Conservation (phyloP, 306 rosid species). For the Acmispon strigosus region DNA sequence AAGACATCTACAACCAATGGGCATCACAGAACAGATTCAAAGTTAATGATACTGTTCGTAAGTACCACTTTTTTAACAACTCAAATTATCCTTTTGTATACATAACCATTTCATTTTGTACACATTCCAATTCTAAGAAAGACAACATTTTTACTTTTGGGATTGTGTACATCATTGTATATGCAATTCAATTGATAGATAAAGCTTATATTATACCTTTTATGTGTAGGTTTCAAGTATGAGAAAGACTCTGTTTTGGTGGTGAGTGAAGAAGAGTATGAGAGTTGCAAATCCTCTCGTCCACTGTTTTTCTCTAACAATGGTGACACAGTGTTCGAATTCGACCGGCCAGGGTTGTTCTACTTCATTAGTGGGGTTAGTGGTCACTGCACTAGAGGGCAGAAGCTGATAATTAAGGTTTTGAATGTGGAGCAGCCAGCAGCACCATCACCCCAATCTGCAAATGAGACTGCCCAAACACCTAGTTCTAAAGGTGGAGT, state of each 20-base stretch:
- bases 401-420: constrained; percentile 66
- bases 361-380: constrained; percentile 80
- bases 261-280: constrained; percentile 71
- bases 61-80: constrained; percentile 21
- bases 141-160: background rate
- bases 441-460: constrained; percentile 29
- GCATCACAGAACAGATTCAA: constrained; percentile 69
- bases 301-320: constrained; percentile 67
- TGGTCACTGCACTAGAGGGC: constrained; percentile 73
- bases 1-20: constrained; percentile 53
- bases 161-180: no score
- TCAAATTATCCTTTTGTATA: background rate
- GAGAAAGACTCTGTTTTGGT: constrained; percentile 62
- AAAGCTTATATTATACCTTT: background rate
- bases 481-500: constrained; percentile 13
- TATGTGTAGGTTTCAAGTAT: constrained; percentile 50
- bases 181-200: no score
- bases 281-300: constrained; percentile 42
- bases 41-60: constrained; percentile 58
- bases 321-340: constrained; percentile 35
- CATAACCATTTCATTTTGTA: no score
- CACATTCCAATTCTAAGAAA: no score
- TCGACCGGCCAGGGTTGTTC: constrained; percentile 60
- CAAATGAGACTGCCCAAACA: constrained; percentile 1
- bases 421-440: constrained; percentile 27